Base-by-base conservation (phyloP, 2,329 filamentous ascomycete species). In the Aspergillus neotritici region DNA sequence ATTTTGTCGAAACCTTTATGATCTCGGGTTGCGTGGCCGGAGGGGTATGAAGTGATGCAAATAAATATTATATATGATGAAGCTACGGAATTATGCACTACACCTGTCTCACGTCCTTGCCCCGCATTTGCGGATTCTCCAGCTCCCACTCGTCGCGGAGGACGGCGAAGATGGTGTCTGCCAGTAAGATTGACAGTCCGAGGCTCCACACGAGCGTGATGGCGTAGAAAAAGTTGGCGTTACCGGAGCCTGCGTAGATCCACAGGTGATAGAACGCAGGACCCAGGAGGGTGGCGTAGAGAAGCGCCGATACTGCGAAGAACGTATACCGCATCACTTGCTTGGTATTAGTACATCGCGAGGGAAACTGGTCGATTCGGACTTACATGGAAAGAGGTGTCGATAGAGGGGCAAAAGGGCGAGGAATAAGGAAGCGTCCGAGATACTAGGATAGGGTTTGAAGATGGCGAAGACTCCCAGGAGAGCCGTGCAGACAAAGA, bases 211-310 rank as follows among this genome's bases (percentile, higher is more conserved):
- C 93, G n/a, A 98, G 72, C 0, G 93, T 98, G 57, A 98, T 97
- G 52, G 93, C 93, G 63, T 98, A 98, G 71, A 98, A 98, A 71
- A 98, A 98, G 65, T 98, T 98, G 46, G 93, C 93, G 59, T 98
- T 98, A 21, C 93, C 93, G 44, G 89, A 95, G 38, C 93, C 93
- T 2, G 93, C 93, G 61, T 97, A 98, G 45, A 98, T 91, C 93
- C 93, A 98, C 4, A 98, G 74, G 62, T 98, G 84, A 64, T 97
- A 95, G 63, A 98, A 98, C 0, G 90, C 89, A 1, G 93, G 93
- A 0, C 93, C 93, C 0, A 98, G 77, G 49, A 95, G 83, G 3
- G 84, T 85, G 16, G 88, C 84, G 65, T 98, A 98, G 8, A 97
- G 71, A 31, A 98, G 76, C 2, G 86, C 86, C 0, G 89, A 83